Evolutionary conservation across 148 eudicot genomes (phyloP), one percentile per base, ranked within the genome.

Genomic region (Hydrangea macrophylla): DNA sequence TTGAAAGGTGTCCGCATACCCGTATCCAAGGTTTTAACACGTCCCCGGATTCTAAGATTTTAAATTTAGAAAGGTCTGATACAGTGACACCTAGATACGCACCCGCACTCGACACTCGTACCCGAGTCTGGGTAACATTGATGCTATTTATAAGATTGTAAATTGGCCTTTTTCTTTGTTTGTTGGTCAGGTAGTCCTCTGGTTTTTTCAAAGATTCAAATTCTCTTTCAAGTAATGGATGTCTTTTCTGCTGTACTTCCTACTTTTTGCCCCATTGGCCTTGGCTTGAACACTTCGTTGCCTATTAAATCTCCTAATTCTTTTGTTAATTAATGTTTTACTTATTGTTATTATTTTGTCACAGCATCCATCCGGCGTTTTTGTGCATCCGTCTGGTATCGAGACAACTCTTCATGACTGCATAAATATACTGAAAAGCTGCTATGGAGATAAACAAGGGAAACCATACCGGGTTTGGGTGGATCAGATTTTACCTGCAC

Each of bases 381-480:
- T 79, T 55, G 75, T 83, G 67, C 82, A 83, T 76, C 85, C 90
- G 65, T 79, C 88, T 71, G 90, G 86, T 30, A 67, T 60, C 27
- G 84, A 79, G 76, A 75, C 71, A 42, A 54, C 79, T 68, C 75
- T 83, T 72, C 69, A 60, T 57, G 85, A 77, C 55, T 79, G 80
- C 75, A 72, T 79, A 40, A 77, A 79, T 64, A 72, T 70, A 70
- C 50, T 83, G 60, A 79, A 75, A 65, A 76, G 71, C 57, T 81
- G 77, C 79, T 80, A 86, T 75, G 88, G 86, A 65, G 85, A 84
- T 67, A 77, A 71, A 63, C 78, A 77, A 57, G 88, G 88, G 57
- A 79, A 76, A 44, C 68, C 67, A 51, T 82, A 78, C 63, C 80
- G 79, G 33, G 78, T 86, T 50, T 86, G 88, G 88, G 75, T 84